Evolutionary conservation across 345 rosid genomes (phyloP), one percentile per base, ranked within the genome.

Genomic region (Populus pruinosa): DNA sequence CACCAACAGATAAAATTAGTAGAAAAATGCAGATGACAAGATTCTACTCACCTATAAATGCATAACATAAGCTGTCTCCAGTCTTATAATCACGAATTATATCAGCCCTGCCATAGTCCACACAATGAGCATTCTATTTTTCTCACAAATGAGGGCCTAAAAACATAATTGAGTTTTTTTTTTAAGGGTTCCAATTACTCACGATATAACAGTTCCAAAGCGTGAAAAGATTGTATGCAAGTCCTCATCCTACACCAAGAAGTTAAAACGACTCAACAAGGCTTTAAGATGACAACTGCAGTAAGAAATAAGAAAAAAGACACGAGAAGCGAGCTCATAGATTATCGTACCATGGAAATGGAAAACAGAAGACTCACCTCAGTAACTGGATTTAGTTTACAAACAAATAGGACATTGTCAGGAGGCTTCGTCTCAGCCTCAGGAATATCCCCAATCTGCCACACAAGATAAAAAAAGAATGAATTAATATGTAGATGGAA

Each of bases 31-130:
- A 17, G 16, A 27, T 18, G 21, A 50, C 31, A 77, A 81, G 71
- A 82, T 62, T 68, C 43, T 38, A 78, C 93, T 84, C 70, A 96
- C 99, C 98, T 49, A 96, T 86, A 80, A 96, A 96, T 29, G 97
- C 98, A 80, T 96, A 96, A 86, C 97, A 92, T 81, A 93, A 90
- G 79, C 98, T 93, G 86, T 93, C 98, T 86, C 99, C 98, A 55
- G 97, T 96, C 89, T 93, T 96, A 78, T 50, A 92, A 79, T 96
- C 98, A 71, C 99, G 93, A 77, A 96, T 96, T 77, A 91, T 70
- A 21, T 93, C 98, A 78, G 98, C 96, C 93, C 98, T 96, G 85
- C 67, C 73, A 91, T 59, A 14, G 70, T 76, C 79, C 59, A 76
- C 14, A 55, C 27, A 9, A 70, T 65, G 36, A 82, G 72, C 72